Evolutionary conservation across 225 moss, liverwort and hornwort species (phyloP), one percentile per base, ranked within the genome.

Genomic region (Takakia lepidozioides): DNA sequence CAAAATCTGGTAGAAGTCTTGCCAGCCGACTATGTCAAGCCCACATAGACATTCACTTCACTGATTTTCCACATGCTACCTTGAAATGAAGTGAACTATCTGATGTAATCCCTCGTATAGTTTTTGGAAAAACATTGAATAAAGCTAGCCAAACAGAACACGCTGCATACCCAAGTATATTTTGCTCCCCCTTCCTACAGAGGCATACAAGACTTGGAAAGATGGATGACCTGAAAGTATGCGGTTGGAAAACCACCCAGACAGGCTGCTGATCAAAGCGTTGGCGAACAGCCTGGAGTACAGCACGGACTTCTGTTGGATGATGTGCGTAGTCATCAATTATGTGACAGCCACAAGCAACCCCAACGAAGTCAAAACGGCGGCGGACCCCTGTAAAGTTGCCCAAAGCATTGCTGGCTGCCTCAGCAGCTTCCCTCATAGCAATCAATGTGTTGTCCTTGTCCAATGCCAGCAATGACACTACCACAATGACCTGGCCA

Each of bases 241-340:
- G 95, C 49, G 95, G 95, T 70, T 98, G 95, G 46, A 98, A 98
- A 36, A 98, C 73, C 41, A 98, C 95, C 95, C 95, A 98, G 46
- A 98, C 76, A 55, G 90, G 75, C 43, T 91, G 80, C 39, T 82
- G 77, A 59, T 87, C 85, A 52, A 87, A 98, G 60, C 85, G 72
- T 73, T 98, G 95, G 10, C 95, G 84, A 54, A 90, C 84, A 47
- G 87, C 95, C 66, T 91, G 95, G 52, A 98, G 95, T 15, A 98
- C 95, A 29, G 95, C 95, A 55, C 95, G 82, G 26, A 98, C 87
- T 58, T 87, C 90, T 0, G 95, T 91, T 45, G 95, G 95, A 51
- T 98, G 95, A 60, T 98, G 95, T 19, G 95, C 95, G 30, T 87
- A 98, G 48, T 98, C 95, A 35, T 98, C 95, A 45, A 77, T 76